phyloP scores from a whole-genome alignment of 495 filamentous ascomycete species.

The Cercophora samala region DNA sequence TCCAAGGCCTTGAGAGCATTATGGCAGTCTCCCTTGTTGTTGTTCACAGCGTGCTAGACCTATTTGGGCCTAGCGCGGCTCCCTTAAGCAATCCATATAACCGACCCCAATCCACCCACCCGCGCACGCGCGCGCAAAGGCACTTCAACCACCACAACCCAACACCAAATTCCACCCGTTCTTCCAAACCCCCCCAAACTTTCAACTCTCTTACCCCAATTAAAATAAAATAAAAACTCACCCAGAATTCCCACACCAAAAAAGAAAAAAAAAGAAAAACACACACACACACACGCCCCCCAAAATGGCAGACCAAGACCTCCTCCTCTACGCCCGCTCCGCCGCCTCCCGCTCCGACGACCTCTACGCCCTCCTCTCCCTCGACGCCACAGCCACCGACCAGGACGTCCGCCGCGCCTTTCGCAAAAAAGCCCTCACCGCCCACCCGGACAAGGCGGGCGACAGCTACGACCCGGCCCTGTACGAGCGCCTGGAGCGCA shows the following conservation, averaged over 20 bases:
- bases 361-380: conserved; percentile 44
- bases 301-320: conserved; percentile 34
- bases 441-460: conserved; percentile 51
- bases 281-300: neutral
- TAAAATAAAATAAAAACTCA: conserved; percentile 1
- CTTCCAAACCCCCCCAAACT: no score
- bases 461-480: conserved; percentile 43
- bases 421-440: conserved; percentile 44
- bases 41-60: no score
- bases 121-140: no score
- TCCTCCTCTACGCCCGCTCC: conserved; percentile 41
- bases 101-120: no score
- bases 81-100: no score
- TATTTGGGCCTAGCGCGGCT: no score
- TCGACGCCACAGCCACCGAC: conserved; percentile 40
- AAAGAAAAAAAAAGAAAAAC: neutral
- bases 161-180: no score
- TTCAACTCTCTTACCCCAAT: no score
- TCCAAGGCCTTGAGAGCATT: no score
- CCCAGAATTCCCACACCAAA: no score
- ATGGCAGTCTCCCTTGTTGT: no score
- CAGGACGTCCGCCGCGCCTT: conserved; percentile 48
- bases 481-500: conserved; percentile 48
- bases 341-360: conserved; percentile 40
- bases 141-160: neutral